These are phyloP conservation scores for Ophiocordyceps unilateralis DNA, from an alignment of 2,329 filamentous ascomycete genomes.

Conservation along the genomic window DNA sequence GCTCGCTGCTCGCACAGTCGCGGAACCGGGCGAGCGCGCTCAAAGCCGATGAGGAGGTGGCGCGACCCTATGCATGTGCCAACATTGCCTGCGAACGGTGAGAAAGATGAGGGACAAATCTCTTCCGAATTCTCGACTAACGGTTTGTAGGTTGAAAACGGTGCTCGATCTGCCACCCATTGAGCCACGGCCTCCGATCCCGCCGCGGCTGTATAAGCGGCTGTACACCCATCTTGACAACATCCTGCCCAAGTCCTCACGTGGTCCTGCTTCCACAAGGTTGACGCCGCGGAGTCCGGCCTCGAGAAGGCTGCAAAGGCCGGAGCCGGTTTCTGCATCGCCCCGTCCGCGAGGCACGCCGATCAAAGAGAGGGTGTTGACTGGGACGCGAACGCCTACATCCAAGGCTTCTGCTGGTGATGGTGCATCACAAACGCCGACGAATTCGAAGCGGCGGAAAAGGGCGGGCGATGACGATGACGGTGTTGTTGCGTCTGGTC, in stretches of 20 bases:
- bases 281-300: conserved; percentile 8
- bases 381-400: conserved; percentile 17
- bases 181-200: conserved; percentile 58
- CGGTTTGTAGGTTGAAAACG: conserved; percentile 46
- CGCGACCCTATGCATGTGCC: conserved; percentile 68
- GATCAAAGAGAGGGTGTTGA: conserved; percentile 25
- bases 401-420: conserved; percentile 6
- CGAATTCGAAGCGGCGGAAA: conserved; percentile 21
- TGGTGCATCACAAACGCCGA: no score
- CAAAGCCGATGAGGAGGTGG: conserved; percentile 75
- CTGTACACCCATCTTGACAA: conserved; percentile 67
- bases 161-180: conserved; percentile 61
- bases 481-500: conserved; percentile 6
- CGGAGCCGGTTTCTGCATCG: conserved; percentile 8
- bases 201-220: conserved; percentile 67
- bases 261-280: conserved; percentile 10
- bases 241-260: conserved; percentile 35
- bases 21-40: conserved; percentile 59
- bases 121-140: background rate
- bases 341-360: conserved; percentile 21
- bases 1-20: conserved; percentile 64
- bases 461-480: conserved; percentile 3
- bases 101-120: no score
- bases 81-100: conserved; percentile 82
- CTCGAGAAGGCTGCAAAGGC: conserved; percentile 17